Conservation (phyloP, 1,284 basidiomycete genomes). For the Ceratobasidium sp. region DNA sequence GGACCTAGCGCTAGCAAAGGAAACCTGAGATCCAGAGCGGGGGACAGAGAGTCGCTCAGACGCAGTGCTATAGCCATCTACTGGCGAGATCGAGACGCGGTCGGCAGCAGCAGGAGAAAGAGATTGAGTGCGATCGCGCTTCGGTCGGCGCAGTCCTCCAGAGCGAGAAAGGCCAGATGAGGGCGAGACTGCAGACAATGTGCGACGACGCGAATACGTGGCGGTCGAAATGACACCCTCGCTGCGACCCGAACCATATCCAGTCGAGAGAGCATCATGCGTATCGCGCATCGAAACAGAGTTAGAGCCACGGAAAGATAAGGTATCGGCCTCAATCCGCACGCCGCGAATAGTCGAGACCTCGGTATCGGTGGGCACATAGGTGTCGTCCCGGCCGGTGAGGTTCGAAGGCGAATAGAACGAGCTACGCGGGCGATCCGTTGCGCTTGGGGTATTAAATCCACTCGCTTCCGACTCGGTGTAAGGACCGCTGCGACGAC, state of each 20-base stretch:
- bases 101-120: constrained; percentile 33
- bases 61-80: constrained; percentile 26
- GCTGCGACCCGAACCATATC: constrained; percentile 34
- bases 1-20: constrained; percentile 55
- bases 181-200: constrained; percentile 29
- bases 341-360: constrained; percentile 57
- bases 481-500: constrained; percentile 46
- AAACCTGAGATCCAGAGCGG: constrained; percentile 62
- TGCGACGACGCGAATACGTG: constrained; percentile 37
- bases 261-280: constrained; percentile 60
- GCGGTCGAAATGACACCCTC: constrained; percentile 33
- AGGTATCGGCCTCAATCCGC: constrained; percentile 66
- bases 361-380: constrained; percentile 42
- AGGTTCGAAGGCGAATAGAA: constrained; percentile 32
- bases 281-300: constrained; percentile 73
- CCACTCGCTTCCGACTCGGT: constrained; percentile 19
- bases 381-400: constrained; percentile 25
- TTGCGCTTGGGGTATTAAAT: constrained; percentile 34
- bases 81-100: constrained; percentile 11
- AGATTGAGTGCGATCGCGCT: constrained; percentile 28
- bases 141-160: constrained; percentile 29
- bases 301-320: constrained; percentile 69
- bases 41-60: constrained; percentile 19
- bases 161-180: constrained; percentile 31
- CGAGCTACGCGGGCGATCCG: constrained; percentile 38